Percentiles rank a stretch among this genome's conserved stretches.
Conservation (phyloP, 2,329 filamentous ascomycete species). For the Ceratocystis cubensis region DNA sequence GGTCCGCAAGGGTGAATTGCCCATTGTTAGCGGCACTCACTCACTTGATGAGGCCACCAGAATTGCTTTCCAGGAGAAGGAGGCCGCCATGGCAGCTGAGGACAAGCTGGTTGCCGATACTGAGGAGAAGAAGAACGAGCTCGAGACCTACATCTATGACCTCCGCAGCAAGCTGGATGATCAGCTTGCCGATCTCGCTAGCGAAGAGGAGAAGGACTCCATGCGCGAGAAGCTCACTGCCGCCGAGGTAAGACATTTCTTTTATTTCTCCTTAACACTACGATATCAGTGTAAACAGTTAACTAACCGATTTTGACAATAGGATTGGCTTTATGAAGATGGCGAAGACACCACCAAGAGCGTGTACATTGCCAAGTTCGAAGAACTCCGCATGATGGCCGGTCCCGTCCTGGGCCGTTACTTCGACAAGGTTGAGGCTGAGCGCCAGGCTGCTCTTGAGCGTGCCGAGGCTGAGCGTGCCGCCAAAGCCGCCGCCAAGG, state of each 20-base stretch:
- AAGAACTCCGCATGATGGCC: constrained; percentile 82
- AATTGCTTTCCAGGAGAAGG: constrained; percentile 61
- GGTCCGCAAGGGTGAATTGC: constrained; percentile 90
- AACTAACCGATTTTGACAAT: constrained; percentile 15
- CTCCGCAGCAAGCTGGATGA: constrained; percentile 91
- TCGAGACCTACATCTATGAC: constrained; percentile 95
- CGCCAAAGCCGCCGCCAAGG: constrained; percentile 50
- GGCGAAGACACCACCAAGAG: constrained; percentile 91
- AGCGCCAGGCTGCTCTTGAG: constrained; percentile 67
- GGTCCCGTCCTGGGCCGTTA: constrained; percentile 88
- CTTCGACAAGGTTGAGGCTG: constrained; percentile 84
- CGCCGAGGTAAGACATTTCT: constrained; percentile 57
- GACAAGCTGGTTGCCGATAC: constrained; percentile 98
- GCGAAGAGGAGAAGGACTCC: constrained; percentile 82
- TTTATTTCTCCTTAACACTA: background rate
- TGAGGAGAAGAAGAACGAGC: constrained; percentile 99
- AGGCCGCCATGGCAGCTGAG: constrained; percentile 87
- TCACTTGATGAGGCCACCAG: constrained; percentile 61
- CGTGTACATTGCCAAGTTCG: constrained; percentile 86
- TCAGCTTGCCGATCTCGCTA: constrained; percentile 76
- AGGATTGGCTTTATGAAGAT: constrained; percentile 99
- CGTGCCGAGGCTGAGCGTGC: constrained; percentile 65
- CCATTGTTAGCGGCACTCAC: constrained; percentile 70
- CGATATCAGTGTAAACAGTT: background rate
- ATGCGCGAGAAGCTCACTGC: constrained; percentile 71